phyloP scores from a whole-genome alignment of 441 rosid species.

The Flueggea neowawraea region DNA sequence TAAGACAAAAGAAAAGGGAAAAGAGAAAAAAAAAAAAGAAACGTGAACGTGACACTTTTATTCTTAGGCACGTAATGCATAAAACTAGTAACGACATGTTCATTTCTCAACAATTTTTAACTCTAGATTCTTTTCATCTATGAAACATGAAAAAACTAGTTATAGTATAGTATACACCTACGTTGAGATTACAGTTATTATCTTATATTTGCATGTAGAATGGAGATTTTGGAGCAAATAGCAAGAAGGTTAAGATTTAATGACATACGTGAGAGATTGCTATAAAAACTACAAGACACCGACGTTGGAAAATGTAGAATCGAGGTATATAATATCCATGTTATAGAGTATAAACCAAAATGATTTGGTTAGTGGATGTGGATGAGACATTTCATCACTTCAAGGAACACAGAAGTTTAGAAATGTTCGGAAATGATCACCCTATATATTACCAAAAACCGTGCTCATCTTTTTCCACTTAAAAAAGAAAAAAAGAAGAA shows the following conservation, averaged over 20 bases:
- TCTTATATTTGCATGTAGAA: background rate
- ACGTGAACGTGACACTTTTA: no score
- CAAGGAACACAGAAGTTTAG: conserved; percentile 71
- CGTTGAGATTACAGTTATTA: background rate
- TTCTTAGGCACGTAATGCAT: no score
- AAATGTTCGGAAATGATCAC: conserved; percentile 30
- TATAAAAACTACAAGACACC: conserved; percentile 16
- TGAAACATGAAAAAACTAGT: background rate
- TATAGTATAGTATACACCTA: no score
- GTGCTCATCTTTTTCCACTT: conserved; percentile 9
- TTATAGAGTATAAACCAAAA: conserved; percentile 21
- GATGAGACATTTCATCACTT: conserved; percentile 50
- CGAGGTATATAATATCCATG: conserved; percentile 2
- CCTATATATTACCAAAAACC: background rate
- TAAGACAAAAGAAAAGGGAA: no score
- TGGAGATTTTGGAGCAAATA: background rate
- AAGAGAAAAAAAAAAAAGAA: no score
- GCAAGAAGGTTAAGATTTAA: background rate
- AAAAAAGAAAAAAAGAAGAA: conserved; percentile 8
- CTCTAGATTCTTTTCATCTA: no score
- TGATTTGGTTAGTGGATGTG: conserved; percentile 22
- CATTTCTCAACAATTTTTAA: no score
- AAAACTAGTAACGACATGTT: no score
- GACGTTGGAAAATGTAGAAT: conserved; percentile 45
- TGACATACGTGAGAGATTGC: background rate